phyloP scores from a whole-genome alignment of 2,329 filamentous ascomycete species.

The Chaetomium olivaceum region DNA sequence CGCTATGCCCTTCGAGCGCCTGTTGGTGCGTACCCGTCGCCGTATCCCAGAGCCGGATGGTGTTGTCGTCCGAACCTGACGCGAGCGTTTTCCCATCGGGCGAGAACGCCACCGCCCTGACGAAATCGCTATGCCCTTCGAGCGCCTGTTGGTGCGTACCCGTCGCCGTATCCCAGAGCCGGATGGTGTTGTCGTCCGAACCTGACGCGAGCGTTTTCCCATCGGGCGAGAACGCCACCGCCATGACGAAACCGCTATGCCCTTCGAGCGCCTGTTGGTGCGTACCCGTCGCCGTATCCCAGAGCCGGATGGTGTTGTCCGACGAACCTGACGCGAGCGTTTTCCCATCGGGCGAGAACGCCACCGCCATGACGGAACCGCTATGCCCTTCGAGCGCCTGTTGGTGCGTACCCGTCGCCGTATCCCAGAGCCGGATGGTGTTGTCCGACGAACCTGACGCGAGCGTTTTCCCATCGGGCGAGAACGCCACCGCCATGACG shows the following conservation, averaged over 20 bases:
- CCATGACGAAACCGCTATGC: conserved; percentile 3
- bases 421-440: conserved; percentile 15
- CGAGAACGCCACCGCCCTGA: too few species aligned
- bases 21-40: too few species aligned
- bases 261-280: background rate
- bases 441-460: conserved; percentile 4
- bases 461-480: conserved; percentile 14
- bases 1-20: too few species aligned
- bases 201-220: conserved; percentile 8
- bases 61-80: too few species aligned
- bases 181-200: too few species aligned
- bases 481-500: conserved; percentile 25
- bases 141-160: too few species aligned
- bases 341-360: conserved; percentile 19
- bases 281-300: background rate
- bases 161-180: too few species aligned
- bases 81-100: too few species aligned
- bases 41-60: too few species aligned
- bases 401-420: conserved; percentile 15
- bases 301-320: background rate
- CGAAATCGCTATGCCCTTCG: too few species aligned
- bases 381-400: conserved; percentile 32
- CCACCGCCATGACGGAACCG: conserved; percentile 16
- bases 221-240: conserved; percentile 29
- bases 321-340: conserved; percentile 13